These are phyloP conservation scores for Rhododendron mucronatum DNA, from an alignment of 148 eudicot species.

Conservation along the genomic window DNA sequence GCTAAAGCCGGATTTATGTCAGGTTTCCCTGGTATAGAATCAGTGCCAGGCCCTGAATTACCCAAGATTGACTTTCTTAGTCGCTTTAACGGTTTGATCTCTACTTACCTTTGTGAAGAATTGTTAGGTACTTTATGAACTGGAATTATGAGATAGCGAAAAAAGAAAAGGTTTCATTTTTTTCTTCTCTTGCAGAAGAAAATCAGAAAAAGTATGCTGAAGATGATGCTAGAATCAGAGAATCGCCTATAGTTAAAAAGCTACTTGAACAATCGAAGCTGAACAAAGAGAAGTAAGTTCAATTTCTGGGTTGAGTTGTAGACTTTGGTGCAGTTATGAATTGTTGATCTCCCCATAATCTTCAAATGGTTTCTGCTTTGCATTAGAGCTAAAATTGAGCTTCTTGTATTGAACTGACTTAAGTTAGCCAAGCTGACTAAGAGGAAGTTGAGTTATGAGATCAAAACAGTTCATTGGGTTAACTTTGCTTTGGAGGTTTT, in stretches of 20 bases:
- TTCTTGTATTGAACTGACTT: background rate
- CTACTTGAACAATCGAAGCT: constrained; percentile 62
- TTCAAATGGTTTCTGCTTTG: background rate
- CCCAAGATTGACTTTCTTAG: constrained; percentile 69
- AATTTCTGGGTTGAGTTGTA: background rate
- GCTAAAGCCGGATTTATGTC: constrained; percentile 90
- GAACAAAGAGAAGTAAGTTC: constrained; percentile 74
- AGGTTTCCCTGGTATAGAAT: constrained; percentile 69
- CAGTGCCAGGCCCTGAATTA: constrained; percentile 83
- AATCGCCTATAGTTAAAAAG: constrained; percentile 85
- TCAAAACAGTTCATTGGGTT: background rate
- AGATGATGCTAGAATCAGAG: constrained; percentile 75
- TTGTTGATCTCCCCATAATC: background rate
- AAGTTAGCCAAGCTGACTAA: background rate
- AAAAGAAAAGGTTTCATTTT: background rate
- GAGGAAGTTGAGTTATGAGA: background rate
- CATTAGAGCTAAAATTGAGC: background rate
- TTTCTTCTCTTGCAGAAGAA: constrained; percentile 52
- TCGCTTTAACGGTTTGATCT: constrained; percentile 52
- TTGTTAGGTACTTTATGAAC: background rate
- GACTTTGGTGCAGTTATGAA: background rate
- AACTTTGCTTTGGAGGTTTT: background rate
- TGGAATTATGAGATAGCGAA: background rate
- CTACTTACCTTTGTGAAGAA: background rate
- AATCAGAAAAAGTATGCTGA: constrained; percentile 87